A percentile compares a stretch with the other conserved stretches of the same genome.
Conservation (phyloP, 2,329 filamentous ascomycete species). For the Raffaelea deltoideospora region DNA sequence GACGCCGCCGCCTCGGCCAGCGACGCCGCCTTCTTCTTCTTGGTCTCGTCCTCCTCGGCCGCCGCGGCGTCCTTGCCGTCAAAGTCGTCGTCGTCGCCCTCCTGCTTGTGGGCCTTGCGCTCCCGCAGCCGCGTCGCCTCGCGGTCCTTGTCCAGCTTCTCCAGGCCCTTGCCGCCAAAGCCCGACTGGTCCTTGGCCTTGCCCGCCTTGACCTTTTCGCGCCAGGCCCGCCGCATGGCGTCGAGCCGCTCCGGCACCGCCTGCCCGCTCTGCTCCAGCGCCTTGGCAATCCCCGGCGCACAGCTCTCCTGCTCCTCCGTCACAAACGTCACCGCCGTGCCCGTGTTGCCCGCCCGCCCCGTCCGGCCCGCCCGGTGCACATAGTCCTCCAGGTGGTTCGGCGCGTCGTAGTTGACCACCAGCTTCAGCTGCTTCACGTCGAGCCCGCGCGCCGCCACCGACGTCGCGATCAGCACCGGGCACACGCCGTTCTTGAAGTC, state of each 20-base stretch:
- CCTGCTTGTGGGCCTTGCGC: conserved; percentile 78
- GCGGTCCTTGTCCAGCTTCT: conserved; percentile 79
- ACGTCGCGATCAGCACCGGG: conserved; percentile 85
- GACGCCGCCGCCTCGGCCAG: conserved; percentile 49
- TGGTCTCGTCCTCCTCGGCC: conserved; percentile 44
- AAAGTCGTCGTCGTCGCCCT: conserved; percentile 67
- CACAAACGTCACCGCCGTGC: conserved; percentile 87
- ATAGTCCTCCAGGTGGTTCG: conserved; percentile 91
- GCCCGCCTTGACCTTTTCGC: conserved; percentile 81
- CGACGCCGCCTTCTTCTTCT: conserved; percentile 52
- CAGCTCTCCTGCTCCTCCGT: conserved; percentile 86
- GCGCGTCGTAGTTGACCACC: conserved; percentile 89
- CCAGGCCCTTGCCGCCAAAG: conserved; percentile 89
- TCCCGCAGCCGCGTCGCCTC: conserved; percentile 76
- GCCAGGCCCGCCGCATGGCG: conserved; percentile 57
- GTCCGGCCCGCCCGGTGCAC: conserved; percentile 90
- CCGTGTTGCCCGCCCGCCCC: conserved; percentile 84
- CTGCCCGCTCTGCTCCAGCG: conserved; percentile 82
- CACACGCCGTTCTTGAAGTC: conserved; percentile 89
- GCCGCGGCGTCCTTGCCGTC: conserved; percentile 44
- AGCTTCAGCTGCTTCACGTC: conserved; percentile 94
- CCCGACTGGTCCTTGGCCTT: conserved; percentile 82
- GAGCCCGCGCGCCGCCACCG: conserved; percentile 83
- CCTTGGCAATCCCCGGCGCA: conserved; percentile 76
- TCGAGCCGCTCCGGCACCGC: conserved; percentile 56